Evolutionary conservation across 352 stramenopile genomes (phyloP).

Genomic region (Phytophthora quininea): DNA sequence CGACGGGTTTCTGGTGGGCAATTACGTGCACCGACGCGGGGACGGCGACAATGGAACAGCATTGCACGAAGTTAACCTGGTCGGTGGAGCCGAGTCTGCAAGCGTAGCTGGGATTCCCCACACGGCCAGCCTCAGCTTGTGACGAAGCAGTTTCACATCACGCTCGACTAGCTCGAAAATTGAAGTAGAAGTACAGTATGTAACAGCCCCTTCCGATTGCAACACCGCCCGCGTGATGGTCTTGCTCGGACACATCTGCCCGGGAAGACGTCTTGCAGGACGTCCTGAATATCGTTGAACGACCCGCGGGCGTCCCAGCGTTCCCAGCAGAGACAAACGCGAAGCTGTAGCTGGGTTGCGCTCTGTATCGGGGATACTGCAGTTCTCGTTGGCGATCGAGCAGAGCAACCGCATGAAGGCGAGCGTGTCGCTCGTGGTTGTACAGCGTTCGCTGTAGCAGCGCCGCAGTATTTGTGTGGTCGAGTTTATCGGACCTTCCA

Average conservation of each 20-base stretch:
- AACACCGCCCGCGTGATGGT: neutral
- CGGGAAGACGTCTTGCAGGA: no score
- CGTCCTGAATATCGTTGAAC: neutral
- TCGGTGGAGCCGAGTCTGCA: neutral
- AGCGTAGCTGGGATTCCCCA: neutral
- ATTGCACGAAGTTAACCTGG: neutral
- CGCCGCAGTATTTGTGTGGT: no score
- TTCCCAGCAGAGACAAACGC: neutral
- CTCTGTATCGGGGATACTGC: neutral
- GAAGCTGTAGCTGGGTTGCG: neutral
- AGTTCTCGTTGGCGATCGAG: neutral
- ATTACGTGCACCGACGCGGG: neutral
- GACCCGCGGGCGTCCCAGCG: neutral
- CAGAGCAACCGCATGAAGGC: no score
- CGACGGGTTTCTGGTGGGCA: conserved; percentile 6
- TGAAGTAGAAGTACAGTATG: neutral
- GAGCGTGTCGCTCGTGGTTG: no score
- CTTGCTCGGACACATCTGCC: no score
- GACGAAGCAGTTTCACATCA: neutral
- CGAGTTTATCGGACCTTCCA: no score
- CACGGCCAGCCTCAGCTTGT: neutral
- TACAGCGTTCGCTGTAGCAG: no score
- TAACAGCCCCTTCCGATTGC: neutral
- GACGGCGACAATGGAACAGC: neutral
- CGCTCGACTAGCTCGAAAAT: neutral